These are phyloP conservation scores for Pittosporum tobira DNA, from an alignment of 129 eudicot species.

Conservation along the genomic window DNA sequence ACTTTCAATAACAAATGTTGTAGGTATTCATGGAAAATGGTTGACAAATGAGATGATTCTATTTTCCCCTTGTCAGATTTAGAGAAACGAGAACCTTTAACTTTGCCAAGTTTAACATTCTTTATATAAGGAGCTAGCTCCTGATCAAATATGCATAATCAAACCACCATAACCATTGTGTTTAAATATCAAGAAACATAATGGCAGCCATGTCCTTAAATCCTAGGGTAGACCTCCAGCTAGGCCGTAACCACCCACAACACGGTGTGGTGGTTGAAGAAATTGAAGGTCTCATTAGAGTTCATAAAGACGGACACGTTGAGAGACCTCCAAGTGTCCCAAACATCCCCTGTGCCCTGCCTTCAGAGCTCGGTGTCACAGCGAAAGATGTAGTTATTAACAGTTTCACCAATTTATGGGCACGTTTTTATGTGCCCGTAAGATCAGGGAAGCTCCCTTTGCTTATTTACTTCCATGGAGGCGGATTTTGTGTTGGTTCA, in stretches of 20 bases:
- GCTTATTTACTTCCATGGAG: slow-evolving; percentile 59
- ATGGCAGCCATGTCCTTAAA: slow-evolving; percentile 18
- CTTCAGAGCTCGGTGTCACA: slow-evolving; percentile 26
- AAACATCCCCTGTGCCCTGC: slow-evolving; percentile 24
- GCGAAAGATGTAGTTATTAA: slow-evolving; percentile 35
- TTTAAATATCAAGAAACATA: not conserved
- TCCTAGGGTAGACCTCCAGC: slow-evolving; percentile 5
- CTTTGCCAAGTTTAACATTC: not conserved
- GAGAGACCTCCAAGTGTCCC: slow-evolving; percentile 46
- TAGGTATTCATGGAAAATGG: not conserved
- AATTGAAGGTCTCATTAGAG: slow-evolving; percentile 41
- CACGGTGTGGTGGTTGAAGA: slow-evolving; percentile 35
- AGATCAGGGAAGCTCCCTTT: slow-evolving; percentile 28
- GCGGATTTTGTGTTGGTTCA: slow-evolving; percentile 64
- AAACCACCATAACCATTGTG: not conserved
- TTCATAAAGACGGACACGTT: slow-evolving; percentile 41
- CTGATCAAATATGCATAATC: not conserved
- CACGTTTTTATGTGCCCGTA: slow-evolving; percentile 40
- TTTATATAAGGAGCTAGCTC: slow-evolving; percentile 11
- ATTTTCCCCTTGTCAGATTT: not conserved
- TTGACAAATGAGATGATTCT: not conserved
- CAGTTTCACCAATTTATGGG: slow-evolving; percentile 36
- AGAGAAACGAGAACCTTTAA: not conserved
- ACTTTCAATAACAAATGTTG: no score
- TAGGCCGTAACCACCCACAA: slow-evolving; percentile 6